Evolutionary conservation across 2,329 filamentous ascomycete genomes (phyloP), one percentile per base, ranked within the genome.

Genomic region (Tolypocladium guangdongense): DNA sequence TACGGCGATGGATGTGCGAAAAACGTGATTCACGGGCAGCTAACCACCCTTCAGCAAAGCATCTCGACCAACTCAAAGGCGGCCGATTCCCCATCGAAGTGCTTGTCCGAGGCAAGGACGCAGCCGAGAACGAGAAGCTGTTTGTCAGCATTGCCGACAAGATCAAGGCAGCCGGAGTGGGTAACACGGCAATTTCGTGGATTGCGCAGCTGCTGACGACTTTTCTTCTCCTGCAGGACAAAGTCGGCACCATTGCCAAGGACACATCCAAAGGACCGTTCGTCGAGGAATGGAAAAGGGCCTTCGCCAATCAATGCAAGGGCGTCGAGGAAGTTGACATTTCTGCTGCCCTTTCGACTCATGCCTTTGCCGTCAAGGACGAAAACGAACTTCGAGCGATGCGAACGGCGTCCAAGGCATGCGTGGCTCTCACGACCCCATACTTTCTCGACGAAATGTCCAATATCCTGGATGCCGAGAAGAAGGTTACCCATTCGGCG

Each of bases 381-480:
- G 91, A 96, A 69, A 87, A 86, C 64, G 93, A 99, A 71, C 77
- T 99, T 60, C 88, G 92, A 60, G 86, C 89, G 12, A 96, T 99
- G 80, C 86, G 95, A 65, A 95, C 92, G 61, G 90, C 92, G 5
- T 93, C 93, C 53, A 88, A 93, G 66, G 92, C 93, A 48, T 96
- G 91, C 62, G 92, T 95, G 59, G 91, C 90, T 55, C 77, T 97
- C 56, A 95, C 97, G 85, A 90, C 90, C 50, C 90, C 92, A 55
- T 99, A 93, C 71, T 97, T 97, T 68, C 85, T 99, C 59, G 93
- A 99, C 66, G 91, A 96, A 68, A 97, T 99, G 91, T 96, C 92
- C 50, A 87, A 88, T 62, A 87, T 97, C 51, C 82, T 99, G 56
- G 93, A 99, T 65, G 87, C 91, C 60, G 95, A 97, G 70, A 96